Evolutionary conservation across 177 flowering plant genomes (phyloP).

Genomic region (Vitis hybrid): DNA sequence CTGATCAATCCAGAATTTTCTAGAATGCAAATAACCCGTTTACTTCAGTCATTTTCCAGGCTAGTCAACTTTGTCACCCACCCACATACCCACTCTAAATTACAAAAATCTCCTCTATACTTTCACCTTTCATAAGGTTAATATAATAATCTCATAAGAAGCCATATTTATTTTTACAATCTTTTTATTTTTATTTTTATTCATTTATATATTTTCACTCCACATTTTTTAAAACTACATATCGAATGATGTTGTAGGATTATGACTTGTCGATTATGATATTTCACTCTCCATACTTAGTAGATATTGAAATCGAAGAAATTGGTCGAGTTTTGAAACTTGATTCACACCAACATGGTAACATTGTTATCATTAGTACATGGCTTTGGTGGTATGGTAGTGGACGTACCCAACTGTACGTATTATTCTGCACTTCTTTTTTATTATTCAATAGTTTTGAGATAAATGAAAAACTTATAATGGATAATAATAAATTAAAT

Average conservation of each 20-base stretch:
- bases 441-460: too few relatives aligned
- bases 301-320: conserved; percentile 37
- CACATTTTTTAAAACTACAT: too few relatives aligned
- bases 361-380: conserved; percentile 52
- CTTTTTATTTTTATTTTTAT: too few relatives aligned
- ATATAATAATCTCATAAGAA: too few relatives aligned
- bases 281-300: conserved; percentile 31
- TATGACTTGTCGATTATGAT: conserved; percentile 40
- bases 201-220: too few relatives aligned
- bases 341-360: conserved; percentile 36
- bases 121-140: too few relatives aligned
- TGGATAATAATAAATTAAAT: too few relatives aligned
- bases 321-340: conserved; percentile 49
- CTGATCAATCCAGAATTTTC: conserved; percentile 18
- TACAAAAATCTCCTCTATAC: too few relatives aligned
- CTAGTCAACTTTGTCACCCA: not conserved
- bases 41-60: conserved; percentile 31
- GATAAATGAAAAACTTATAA: too few relatives aligned
- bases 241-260: conserved; percentile 27
- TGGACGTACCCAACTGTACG: conserved; percentile 47
- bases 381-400: conserved; percentile 63
- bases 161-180: too few relatives aligned
- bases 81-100: not conserved
- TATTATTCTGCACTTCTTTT: too few relatives aligned
- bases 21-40: conserved; percentile 3